phyloP scores from a whole-genome alignment of 768 basidiomycete genomes.

The Psilocybe cubensis region DNA sequence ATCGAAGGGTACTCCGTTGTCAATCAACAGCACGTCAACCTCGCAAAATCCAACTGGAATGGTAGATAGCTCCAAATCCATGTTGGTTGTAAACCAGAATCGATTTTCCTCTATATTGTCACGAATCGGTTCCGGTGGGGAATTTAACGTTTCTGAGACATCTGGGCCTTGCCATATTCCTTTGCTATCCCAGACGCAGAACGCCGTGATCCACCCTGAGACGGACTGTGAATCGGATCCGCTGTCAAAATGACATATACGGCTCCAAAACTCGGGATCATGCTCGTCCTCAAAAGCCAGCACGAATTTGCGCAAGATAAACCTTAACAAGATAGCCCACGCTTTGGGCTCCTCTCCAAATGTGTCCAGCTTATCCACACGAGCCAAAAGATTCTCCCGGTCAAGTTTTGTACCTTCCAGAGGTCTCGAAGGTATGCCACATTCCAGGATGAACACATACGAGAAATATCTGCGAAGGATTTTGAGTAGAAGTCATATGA shows the following conservation, averaged over 20 bases:
- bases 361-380: constrained; percentile 20
- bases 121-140: too few species aligned
- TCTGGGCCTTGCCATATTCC: constrained; percentile 19
- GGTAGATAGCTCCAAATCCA: too few species aligned
- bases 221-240: constrained; percentile 17
- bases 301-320: constrained; percentile 20
- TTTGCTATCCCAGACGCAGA: constrained; percentile 20
- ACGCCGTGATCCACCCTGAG: constrained; percentile 23
- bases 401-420: constrained; percentile 24
- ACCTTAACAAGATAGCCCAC: constrained; percentile 18
- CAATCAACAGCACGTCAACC: too few species aligned
- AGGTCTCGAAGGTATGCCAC: constrained; percentile 27
- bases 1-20: too few species aligned
- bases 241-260: constrained; percentile 13
- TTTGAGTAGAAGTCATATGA: too few species aligned
- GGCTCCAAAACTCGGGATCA: constrained; percentile 17
- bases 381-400: constrained; percentile 23
- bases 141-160: not conserved
- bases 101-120: too few species aligned
- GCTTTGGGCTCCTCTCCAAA: constrained; percentile 20
- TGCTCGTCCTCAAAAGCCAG: constrained; percentile 20
- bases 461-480: constrained; percentile 17
- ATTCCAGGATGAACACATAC: constrained; percentile 11
- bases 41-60: too few species aligned
- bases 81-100: too few species aligned